Base-by-base conservation (phyloP, 2,329 filamentous ascomycete genomes). In the Canariomyces notabilis region DNA sequence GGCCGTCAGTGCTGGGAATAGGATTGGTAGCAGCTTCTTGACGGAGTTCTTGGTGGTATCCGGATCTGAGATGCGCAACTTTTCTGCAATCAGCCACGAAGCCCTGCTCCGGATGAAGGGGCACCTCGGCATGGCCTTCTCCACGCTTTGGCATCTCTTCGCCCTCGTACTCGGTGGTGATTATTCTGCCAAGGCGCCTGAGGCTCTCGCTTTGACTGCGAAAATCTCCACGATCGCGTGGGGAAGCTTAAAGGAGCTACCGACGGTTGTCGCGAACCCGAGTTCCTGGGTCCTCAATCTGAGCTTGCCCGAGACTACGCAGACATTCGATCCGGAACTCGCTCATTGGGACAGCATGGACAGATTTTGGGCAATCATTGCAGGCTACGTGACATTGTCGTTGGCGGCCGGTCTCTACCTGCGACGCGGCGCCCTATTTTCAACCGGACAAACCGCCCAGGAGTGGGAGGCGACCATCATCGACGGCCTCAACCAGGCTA, bases 401-500 rank as follows among this genome's bases (percentile, higher is more conserved):
- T 60, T 87, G 36, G 64, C 86, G 23, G 88, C 89, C 2, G 82
- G 85, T 19, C 68, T 91, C 2, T 98, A 97, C 63, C 75, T 97
- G 22, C 83, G 81, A 46, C 75, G 85, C 48, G 84, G 85, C 20
- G 77, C 77, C 5, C 80, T 87, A 0, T 77, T 95, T 53, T 82
- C 83, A 2, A 69, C 69, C 1, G 68, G 72, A 3, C 72, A 72
- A 46, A 66, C 76, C 1, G 72, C 76, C 41, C 77, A 79, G 49
- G 77, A 80, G 23, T 79, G 77, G 75, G 90, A 97, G 64, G 85
- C 84, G 19, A 77, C 83, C 6, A 66, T 96, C 34, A 84, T 91
- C 19, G 91, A 97, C 53, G 76, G 83, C 1, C 74, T 98, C 18
- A 84, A 89, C 53, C 94, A 98, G 73, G 93, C 93, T 38, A 94